Base-by-base conservation (phyloP, 1,284 basidiomycete genomes). In the Vanrija pseudolonga region DNA sequence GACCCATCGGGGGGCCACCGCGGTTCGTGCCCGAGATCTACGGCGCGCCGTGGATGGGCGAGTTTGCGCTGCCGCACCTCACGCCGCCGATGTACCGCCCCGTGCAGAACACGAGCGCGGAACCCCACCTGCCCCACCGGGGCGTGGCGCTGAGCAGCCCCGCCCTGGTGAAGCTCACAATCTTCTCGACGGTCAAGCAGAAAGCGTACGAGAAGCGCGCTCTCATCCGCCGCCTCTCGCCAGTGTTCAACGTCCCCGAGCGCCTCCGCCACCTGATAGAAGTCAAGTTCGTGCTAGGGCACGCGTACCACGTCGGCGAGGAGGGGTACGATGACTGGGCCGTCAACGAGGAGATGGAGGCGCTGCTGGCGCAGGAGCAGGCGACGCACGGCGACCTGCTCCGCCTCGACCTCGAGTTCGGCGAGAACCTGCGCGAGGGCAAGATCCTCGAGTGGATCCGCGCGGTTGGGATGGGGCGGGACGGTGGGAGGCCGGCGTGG, bases 121-220 rank as follows among this genome's bases (percentile, higher is more conserved):
- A n/a, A n/a, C n/a, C n/a, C n/a, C n/a, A n/a, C n/a, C n/a, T n/a
- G n/a, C n/a, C n/a, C n/a, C n/a, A n/a, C n/a, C n/a, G n/a, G n/a
- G n/a, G n/a, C n/a, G 18, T 41, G 26, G 6, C 12, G n/a, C 22
- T 15, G 26, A 42, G 23, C 15, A 42, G 49, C 3, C 58, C 61
- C 1, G 62, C 56, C 3, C 40, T 70, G 22, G 36, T 68, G 11
- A 66, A 60, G 55, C 52, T 72, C 4, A 66, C 70, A 45, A 52
- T 70, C 45, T 69, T 72, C 50, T 65, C 64, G 4, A 66, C 53
- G 19, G 44, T 59, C 14, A 47, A 40, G 1, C n/a, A 43, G 3
- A 19, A 17, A n/a, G 53, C 51, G 6, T 45, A 47, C 9, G 24
- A 42, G 4, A 50, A 63, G 11, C 55, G 68, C 20, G 32, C 28